A percentile compares a stretch with the other conserved stretches of the same genome.
Evolutionary conservation across 2,329 filamentous ascomycete genomes (phyloP).

Genomic region (Aspergillus costaricaensis): DNA sequence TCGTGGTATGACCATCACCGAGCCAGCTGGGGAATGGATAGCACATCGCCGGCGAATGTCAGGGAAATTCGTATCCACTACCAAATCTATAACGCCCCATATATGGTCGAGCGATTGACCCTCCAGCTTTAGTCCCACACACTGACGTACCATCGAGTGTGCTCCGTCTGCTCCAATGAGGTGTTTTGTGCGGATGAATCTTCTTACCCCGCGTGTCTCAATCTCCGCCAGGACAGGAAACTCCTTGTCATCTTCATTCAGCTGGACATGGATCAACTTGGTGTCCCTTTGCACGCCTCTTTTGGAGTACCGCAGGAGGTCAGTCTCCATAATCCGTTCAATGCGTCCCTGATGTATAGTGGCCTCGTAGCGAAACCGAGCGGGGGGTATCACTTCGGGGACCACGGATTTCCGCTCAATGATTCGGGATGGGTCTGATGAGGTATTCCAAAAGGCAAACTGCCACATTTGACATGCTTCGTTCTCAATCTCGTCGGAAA

Average conservation of each 20-base stretch:
- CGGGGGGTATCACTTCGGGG: conserved; percentile 60
- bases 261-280: conserved; percentile 63
- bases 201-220: conserved; percentile 27
- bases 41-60: conserved; percentile 79
- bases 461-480: conserved; percentile 52
- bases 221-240: conserved; percentile 36
- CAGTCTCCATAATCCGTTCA: conserved; percentile 67
- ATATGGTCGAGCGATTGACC: conserved; percentile 70
- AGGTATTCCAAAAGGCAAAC: conserved; percentile 68
- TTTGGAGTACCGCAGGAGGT: conserved; percentile 63
- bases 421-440: conserved; percentile 47
- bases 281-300: conserved; percentile 62
- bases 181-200: conserved; percentile 64
- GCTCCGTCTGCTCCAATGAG: conserved; percentile 71
- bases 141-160: conserved; percentile 64
- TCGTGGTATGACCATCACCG: conserved; percentile 75
- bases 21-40: conserved; percentile 71
- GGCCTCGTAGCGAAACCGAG: conserved; percentile 69
- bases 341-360: conserved; percentile 71
- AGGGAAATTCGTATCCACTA: conserved; percentile 71
- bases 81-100: conserved; percentile 75
- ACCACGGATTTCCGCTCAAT: conserved; percentile 62
- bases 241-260: conserved; percentile 53
- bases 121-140: conserved; percentile 52
- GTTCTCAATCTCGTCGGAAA: conserved; percentile 39